These are phyloP conservation scores for Thymus mandschuricus DNA, from an alignment of 257 asterid genomes.

Conservation along the genomic window DNA sequence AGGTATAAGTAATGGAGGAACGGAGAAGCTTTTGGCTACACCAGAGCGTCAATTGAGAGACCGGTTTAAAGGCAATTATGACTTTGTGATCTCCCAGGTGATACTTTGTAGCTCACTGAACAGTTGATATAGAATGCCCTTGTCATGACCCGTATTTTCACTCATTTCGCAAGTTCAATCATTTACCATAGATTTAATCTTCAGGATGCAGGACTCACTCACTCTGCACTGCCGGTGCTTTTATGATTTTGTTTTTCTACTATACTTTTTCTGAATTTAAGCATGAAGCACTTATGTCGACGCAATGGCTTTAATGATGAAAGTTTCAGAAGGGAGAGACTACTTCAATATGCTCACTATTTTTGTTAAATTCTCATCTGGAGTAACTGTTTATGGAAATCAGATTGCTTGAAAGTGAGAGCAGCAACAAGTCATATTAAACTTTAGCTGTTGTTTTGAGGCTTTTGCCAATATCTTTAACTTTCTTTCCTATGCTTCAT, in stretches of 20 bases:
- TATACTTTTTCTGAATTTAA: neutral
- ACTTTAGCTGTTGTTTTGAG: conserved; percentile 5
- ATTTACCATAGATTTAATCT: neutral
- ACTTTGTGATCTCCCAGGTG: conserved; percentile 88
- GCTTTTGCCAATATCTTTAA: neutral
- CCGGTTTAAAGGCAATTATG: conserved; percentile 77
- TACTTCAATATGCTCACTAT: conserved; percentile 5
- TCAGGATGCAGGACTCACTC: conserved; percentile 14
- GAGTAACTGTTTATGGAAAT: neutral
- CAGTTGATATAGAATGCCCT: conserved; percentile 16
- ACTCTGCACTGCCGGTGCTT: neutral
- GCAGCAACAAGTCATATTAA: neutral
- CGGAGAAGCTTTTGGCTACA: conserved; percentile 58
- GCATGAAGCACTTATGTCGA: neutral
- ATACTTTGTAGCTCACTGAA: conserved; percentile 1
- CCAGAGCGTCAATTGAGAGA: conserved; percentile 71
- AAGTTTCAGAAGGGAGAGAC: conserved; percentile 3
- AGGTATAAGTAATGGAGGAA: conserved; percentile 80
- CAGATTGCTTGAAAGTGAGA: neutral
- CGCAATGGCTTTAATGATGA: conserved; percentile 6
- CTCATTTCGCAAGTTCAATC: neutral
- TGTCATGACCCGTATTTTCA: conserved; percentile 8
- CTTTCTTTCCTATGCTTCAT: conserved; percentile 20
- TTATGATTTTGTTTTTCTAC: neutral
- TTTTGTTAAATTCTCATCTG: neutral